Evolutionary conservation across 495 filamentous ascomycete species (phyloP).

Genomic region (Penicillium ucsense): DNA sequence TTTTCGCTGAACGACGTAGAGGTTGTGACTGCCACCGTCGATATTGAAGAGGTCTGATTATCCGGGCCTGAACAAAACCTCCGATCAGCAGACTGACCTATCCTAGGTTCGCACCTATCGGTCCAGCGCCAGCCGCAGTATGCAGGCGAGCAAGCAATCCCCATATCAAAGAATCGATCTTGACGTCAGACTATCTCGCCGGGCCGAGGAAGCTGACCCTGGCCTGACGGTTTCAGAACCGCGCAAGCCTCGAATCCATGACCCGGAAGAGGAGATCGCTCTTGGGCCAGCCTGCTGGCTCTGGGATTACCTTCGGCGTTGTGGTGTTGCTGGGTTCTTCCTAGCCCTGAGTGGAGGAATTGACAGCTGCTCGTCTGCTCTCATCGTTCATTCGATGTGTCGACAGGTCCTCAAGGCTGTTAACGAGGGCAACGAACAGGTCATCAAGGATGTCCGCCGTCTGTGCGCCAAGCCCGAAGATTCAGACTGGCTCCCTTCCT

Average conservation of each 20-base stretch:
- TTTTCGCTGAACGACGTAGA: constrained; percentile 78
- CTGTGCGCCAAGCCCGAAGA: constrained; percentile 47
- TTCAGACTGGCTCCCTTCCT: constrained; percentile 41
- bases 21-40: constrained; percentile 70
- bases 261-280: constrained; percentile 67
- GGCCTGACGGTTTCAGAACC: constrained; percentile 30
- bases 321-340: constrained; percentile 48
- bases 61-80: constrained; percentile 5
- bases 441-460: constrained; percentile 57
- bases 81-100: not conserved
- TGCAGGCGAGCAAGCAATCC: constrained; percentile 31
- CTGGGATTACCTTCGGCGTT: constrained; percentile 76
- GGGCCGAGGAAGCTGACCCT: constrained; percentile 28
- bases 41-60: constrained; percentile 62
- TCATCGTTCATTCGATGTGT: constrained; percentile 72
- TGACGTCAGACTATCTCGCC: constrained; percentile 26
- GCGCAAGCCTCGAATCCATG: constrained; percentile 43
- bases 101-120: constrained; percentile 28
- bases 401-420: constrained; percentile 61
- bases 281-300: constrained; percentile 64
- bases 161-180: constrained; percentile 28
- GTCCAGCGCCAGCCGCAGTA: constrained; percentile 22
- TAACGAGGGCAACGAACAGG: constrained; percentile 51
- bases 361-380: constrained; percentile 46
- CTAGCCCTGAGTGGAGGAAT: constrained; percentile 67